Percentiles rank a stretch among this genome's conserved stretches.
Evolutionary conservation across 2,329 filamentous ascomycete species (phyloP).

Genomic region (Thielaviopsis populi): DNA sequence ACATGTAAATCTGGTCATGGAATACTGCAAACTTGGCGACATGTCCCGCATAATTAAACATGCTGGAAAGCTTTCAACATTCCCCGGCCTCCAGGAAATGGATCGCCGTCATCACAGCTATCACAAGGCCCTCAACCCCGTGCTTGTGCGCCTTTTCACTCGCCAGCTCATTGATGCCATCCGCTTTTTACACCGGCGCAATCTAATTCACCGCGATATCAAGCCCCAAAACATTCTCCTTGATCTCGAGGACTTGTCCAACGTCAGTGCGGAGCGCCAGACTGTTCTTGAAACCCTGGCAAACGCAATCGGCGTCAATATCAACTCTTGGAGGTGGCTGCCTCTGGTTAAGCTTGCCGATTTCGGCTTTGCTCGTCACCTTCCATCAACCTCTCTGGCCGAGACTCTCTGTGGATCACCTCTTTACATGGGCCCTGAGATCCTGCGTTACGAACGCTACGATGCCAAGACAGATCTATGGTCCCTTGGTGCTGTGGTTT

Average conservation of each 20-base stretch:
- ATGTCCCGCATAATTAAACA: constrained; percentile 94
- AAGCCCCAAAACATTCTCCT: constrained; percentile 94
- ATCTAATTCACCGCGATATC: constrained; percentile 90
- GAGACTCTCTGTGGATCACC: constrained; percentile 95
- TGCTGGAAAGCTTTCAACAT: constrained; percentile 61
- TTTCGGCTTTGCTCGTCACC: constrained; percentile 90
- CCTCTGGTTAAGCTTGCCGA: constrained; percentile 97
- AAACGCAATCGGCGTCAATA: constrained; percentile 48
- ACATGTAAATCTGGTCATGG: constrained; percentile 95
- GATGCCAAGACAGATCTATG: constrained; percentile 93
- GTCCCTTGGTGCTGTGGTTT: constrained; percentile 91
- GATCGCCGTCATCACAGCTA: constrained; percentile 84
- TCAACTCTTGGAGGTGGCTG: constrained; percentile 32
- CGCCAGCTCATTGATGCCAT: constrained; percentile 90
- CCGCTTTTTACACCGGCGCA: constrained; percentile 68
- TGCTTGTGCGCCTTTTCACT: constrained; percentile 88
- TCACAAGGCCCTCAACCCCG: constrained; percentile 79
- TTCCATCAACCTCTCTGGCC: constrained; percentile 80
- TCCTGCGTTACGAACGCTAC: constrained; percentile 91
- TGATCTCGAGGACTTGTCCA: constrained; percentile 23
- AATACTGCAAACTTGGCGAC: constrained; percentile 93
- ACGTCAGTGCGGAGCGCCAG: constrained; percentile 63
- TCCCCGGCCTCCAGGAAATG: constrained; percentile 76
- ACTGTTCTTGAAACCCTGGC: constrained; percentile 26
- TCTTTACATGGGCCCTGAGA: constrained; percentile 97